Base-by-base conservation (phyloP, 2,329 filamentous ascomycete species). In the Dothiorella sarmentorum region DNA sequence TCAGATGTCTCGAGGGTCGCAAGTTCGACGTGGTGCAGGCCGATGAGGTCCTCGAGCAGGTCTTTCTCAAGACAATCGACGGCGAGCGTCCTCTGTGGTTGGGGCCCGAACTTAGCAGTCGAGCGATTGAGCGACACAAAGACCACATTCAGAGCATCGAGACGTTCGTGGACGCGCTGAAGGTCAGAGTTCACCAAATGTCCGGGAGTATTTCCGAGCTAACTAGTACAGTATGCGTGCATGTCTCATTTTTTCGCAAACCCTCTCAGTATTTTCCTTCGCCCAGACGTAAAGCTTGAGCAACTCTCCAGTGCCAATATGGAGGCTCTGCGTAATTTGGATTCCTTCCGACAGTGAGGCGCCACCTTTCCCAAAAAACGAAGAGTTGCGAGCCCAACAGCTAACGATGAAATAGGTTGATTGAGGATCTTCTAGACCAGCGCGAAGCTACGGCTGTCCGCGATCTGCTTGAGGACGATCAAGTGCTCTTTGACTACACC, bases 171-270 rank as follows among this genome's bases (percentile, higher is more conserved):
- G 84, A 84, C 67, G 85, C 87, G 10, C 66, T 91, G 2, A 88
- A 89, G 78, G 86, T 86, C 70, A 64, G 71, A 56, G 49, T 26
- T 17, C 33, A 18, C 9, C n/a, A 27, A 9, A 7, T n/a, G 4
- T 9, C 1, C 27, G 6, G 6, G 4, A 22, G n/a, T 7, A 22
- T 7, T 5, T 2, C 22, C 13, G 42, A 52, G 37, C 66, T 68
- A 61, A 76, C 61, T 57, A 6, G 67, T 61, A 17, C 69, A 90
- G 82, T 94, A 93, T 73, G 85, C 87, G 1, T 91, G 91, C 68
- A 92, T 95, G 89, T 90, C 87, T 59, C 88, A 91, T 69, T 93
- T 90, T 67, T 93, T 90, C 65, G 88, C 87, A 37, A 93, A 91
- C 64, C 84, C 87, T 0, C 76, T 91, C 3, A 90, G 85, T 61